phyloP scores from a whole-genome alignment of 2,329 filamentous ascomycete genomes.

The Arthrobotrys sinensis region DNA sequence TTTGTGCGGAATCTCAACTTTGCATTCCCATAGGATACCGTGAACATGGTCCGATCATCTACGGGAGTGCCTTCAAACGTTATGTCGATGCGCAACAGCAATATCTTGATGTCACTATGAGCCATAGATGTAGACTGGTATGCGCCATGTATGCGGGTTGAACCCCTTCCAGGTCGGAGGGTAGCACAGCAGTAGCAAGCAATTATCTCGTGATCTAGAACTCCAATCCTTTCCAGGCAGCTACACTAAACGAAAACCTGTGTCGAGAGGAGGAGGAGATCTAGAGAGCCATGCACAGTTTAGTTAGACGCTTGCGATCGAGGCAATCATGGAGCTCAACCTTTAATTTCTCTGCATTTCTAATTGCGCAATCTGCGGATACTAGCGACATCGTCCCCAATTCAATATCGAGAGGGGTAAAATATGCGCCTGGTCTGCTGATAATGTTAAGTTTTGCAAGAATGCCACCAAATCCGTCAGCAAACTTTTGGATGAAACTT shows the following conservation, averaged over 20 bases:
- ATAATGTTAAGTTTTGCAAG: slow-evolving; percentile 21
- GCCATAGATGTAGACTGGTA: slow-evolving; percentile 28
- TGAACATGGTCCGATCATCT: slow-evolving; percentile 45
- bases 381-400: slow-evolving; percentile 27
- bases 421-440: slow-evolving; percentile 33
- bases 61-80: slow-evolving; percentile 47
- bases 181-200: slow-evolving; percentile 9
- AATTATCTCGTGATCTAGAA: slow-evolving; percentile 42
- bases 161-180: slow-evolving; percentile 4
- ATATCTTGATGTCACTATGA: slow-evolving; percentile 26
- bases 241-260: not conserved
- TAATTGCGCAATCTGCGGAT: slow-evolving; percentile 33
- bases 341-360: slow-evolving; percentile 20
- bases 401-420: slow-evolving; percentile 30
- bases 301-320: slow-evolving; percentile 15
- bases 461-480: slow-evolving; percentile 29
- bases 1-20: slow-evolving; percentile 47
- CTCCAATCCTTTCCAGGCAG: slow-evolving; percentile 11
- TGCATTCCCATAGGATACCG: slow-evolving; percentile 54
- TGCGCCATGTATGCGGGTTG: slow-evolving; percentile 13
- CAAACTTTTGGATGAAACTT: slow-evolving; percentile 41
- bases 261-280: not conserved
- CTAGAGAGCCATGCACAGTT: slow-evolving; percentile 1
- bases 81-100: slow-evolving; percentile 46
- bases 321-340: slow-evolving; percentile 17